These are phyloP conservation scores for Diophrys sp. DNA, from an alignment of 73 alveolate genomes.

Conservation along the genomic window DNA sequence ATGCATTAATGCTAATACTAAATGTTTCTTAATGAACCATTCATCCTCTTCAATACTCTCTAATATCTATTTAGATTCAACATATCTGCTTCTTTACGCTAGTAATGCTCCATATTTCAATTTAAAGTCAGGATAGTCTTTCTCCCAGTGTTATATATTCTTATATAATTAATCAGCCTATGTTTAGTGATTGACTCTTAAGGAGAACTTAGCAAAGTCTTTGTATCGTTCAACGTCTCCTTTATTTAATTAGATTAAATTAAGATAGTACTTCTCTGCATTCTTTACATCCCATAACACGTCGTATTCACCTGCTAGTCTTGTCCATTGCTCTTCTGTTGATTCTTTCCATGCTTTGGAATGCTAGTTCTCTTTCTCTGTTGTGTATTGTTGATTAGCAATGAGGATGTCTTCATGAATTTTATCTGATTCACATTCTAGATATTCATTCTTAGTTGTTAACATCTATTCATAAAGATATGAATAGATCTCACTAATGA, in stretches of 20 bases:
- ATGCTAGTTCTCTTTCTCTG: slow-evolving; percentile 7
- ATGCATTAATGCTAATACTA: slow-evolving; percentile 29
- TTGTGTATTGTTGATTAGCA: slow-evolving; percentile 7
- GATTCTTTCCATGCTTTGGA: slow-evolving; percentile 29
- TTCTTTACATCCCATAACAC: slow-evolving; percentile 15
- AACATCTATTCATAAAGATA: slow-evolving; percentile 84
- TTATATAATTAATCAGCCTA: slow-evolving; percentile 13
- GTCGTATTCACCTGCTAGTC: slow-evolving; percentile 53
- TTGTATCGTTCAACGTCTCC: neutral
- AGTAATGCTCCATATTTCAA: slow-evolving; percentile 21
- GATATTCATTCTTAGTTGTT: slow-evolving; percentile 13
- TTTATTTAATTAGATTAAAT: slow-evolving; percentile 5
- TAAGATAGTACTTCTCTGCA: slow-evolving; percentile 29
- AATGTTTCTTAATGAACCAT: slow-evolving; percentile 31
- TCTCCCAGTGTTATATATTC: neutral
- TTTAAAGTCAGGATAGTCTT: neutral
- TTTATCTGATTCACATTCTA: neutral
- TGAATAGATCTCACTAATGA: slow-evolving; percentile 89
- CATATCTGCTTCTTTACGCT: slow-evolving; percentile 18
- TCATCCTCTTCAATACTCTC: slow-evolving; percentile 21
- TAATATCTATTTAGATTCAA: slow-evolving; percentile 10
- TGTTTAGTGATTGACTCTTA: neutral
- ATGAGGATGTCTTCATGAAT: slow-evolving; percentile 33
- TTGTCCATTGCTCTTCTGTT: slow-evolving; percentile 4
- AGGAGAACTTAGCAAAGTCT: slow-evolving; percentile 15